These are phyloP conservation scores for Coffea eugenioides DNA, from an alignment of 257 asterid species.

Conservation along the genomic window DNA sequence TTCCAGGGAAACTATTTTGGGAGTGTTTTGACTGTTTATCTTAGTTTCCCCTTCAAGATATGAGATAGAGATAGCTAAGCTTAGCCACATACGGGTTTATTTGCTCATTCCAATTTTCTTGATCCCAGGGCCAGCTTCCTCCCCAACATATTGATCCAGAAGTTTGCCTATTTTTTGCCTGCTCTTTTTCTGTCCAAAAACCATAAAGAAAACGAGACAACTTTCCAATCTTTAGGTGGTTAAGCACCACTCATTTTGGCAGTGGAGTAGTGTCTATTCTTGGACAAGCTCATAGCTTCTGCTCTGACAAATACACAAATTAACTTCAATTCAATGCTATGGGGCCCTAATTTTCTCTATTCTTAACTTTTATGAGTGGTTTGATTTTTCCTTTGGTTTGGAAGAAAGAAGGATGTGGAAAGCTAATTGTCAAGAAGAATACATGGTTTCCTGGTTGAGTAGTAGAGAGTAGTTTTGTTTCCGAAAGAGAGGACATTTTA, in stretches of 20 bases:
- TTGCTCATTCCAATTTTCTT: slow-evolving; percentile 13
- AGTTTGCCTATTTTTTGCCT: slow-evolving; percentile 8
- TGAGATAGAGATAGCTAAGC: slow-evolving; percentile 24
- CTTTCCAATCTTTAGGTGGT: slow-evolving; percentile 7
- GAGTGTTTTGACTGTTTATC: slow-evolving; percentile 21
- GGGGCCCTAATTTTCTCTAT: slow-evolving; percentile 6
- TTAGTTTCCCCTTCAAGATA: slow-evolving; percentile 33
- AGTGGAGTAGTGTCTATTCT: slow-evolving; percentile 1
- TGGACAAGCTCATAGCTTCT: neutral
- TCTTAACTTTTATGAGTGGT: slow-evolving; percentile 9
- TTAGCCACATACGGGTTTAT: slow-evolving; percentile 4
- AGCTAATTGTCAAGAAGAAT: slow-evolving; percentile 16
- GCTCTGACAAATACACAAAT: neutral
- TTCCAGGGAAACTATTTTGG: slow-evolving; percentile 27
- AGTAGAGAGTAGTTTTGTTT: slow-evolving; percentile 20
- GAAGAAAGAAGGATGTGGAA: neutral
- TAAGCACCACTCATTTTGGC: slow-evolving; percentile 1
- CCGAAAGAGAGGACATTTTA: slow-evolving; percentile 42
- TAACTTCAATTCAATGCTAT: slow-evolving; percentile 12
- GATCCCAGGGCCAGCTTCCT: neutral
- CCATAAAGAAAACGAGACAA: slow-evolving; percentile 3
- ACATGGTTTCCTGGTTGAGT: slow-evolving; percentile 19
- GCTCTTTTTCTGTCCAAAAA: slow-evolving; percentile 1
- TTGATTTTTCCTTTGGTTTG: neutral
- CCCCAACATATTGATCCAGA: neutral